Evolutionary conservation across 768 basidiomycete genomes (phyloP), one percentile per base, ranked within the genome.

Genomic region (Steccherinum ochraceum): DNA sequence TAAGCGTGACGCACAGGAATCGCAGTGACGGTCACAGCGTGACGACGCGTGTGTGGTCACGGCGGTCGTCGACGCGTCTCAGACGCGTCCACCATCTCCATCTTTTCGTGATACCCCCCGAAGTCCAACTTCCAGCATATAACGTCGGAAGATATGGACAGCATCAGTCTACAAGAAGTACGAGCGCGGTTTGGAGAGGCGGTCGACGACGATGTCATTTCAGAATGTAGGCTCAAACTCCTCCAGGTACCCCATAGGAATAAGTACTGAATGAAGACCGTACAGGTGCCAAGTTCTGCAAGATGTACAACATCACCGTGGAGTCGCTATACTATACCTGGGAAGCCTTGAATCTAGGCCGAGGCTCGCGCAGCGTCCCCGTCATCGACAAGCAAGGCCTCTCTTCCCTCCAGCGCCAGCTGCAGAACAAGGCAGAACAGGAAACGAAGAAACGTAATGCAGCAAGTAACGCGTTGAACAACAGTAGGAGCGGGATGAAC

Each of bases 271-370:
- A n/a, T 48, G 30, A 62, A 60, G 51, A 47, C 51, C 58, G 52
- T 21, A 12, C 59, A 89, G 87, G 86, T 56, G 72, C 76, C 25
- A 71, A 73, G 21, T 71, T 89, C 53, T 90, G 88, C 62, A 71
- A 76, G 61, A 77, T 77, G 56, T 85, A 81, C 67, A 75, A 77
- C 51, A 27, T 84, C 35, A 56, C 68, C 24, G 72, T 81, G 19
- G 72, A 79, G 20, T 62, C 69, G 45, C 71, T 90, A 18, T 73
- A 72, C 39, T 89, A 72, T 66, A 89, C 88, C 63, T 81, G 83
- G 74, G 84, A 90, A 61, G 84, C 84, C 49, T 69, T 62, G 25
- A 58, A 55, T 12, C 71, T 62, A 45, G 64, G 56, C 18, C 60
- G 7, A 7, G 30, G 30, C 30, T 35, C 16, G 16, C 30, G 30